These are phyloP conservation scores for Teratosphaeriaceae sp. DNA, from an alignment of 2,329 filamentous ascomycete species.

Conservation along the genomic window DNA sequence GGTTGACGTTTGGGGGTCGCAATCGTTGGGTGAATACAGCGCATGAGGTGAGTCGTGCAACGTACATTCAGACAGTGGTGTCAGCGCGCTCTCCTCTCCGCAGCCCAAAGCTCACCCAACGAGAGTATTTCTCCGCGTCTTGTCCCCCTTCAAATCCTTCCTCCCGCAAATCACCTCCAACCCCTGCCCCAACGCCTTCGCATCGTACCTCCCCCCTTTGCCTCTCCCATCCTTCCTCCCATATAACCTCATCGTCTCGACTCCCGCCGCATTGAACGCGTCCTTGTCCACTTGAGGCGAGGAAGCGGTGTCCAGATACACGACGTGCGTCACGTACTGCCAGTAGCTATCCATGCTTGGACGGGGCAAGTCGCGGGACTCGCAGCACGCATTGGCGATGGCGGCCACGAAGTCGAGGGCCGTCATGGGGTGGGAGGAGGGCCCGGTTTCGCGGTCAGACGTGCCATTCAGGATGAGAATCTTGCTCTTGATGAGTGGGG, in stretches of 20 bases:
- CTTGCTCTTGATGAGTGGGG: slow-evolving; percentile 55
- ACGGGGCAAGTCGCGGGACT: slow-evolving; percentile 49
- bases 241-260: slow-evolving; percentile 71
- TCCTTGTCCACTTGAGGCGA: slow-evolving; percentile 65
- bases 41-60: too few relatives aligned
- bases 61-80: too few relatives aligned
- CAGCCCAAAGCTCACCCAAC: slow-evolving; percentile 15
- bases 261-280: slow-evolving; percentile 58
- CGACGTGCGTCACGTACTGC: slow-evolving; percentile 73
- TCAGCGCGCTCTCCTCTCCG: too few relatives aligned
- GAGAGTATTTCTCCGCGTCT: slow-evolving; percentile 56
- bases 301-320: slow-evolving; percentile 67
- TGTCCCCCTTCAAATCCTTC: slow-evolving; percentile 47
- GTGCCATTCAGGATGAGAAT: slow-evolving; percentile 80
- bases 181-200: slow-evolving; percentile 64
- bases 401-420: slow-evolving; percentile 78
- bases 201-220: slow-evolving; percentile 63
- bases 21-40: too few relatives aligned
- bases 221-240: slow-evolving; percentile 56
- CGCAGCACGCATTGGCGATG: slow-evolving; percentile 65
- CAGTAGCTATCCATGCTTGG: slow-evolving; percentile 43
- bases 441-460: slow-evolving; percentile 80
- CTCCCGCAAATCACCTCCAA: slow-evolving; percentile 70
- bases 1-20: too few relatives aligned
- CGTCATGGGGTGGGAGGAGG: slow-evolving; percentile 55